Evolutionary conservation across 805 yeast species (phyloP).

Genomic region (Candida oleophila): DNA sequence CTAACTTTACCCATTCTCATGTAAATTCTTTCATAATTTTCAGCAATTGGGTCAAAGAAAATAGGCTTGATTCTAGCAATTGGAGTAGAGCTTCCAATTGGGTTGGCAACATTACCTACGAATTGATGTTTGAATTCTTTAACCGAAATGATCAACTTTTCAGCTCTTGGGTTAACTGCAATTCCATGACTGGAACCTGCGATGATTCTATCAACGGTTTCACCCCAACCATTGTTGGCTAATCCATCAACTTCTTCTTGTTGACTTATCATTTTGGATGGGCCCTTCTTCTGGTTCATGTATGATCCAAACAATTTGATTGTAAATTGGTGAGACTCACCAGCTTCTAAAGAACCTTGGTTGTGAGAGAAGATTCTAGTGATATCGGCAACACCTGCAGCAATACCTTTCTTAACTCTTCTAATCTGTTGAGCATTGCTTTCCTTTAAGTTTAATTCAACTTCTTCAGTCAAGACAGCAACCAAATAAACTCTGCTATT

Average conservation of each 20-base stretch:
- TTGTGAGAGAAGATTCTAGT: slow-evolving; percentile 71
- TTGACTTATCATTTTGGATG: slow-evolving; percentile 16
- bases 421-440: slow-evolving; percentile 28
- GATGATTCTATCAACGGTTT: slow-evolving; percentile 72
- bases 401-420: slow-evolving; percentile 71
- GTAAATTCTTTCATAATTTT: slow-evolving; percentile 59
- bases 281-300: slow-evolving; percentile 41
- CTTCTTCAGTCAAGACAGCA: slow-evolving; percentile 70
- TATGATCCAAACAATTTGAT: slow-evolving; percentile 73
- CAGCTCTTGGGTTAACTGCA: slow-evolving; percentile 81
- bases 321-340: slow-evolving; percentile 68
- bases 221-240: slow-evolving; percentile 84
- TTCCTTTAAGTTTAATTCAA: slow-evolving; percentile 43
- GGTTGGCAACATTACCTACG: slow-evolving; percentile 14
- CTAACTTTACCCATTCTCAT: slow-evolving; percentile 53
- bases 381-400: slow-evolving; percentile 86
- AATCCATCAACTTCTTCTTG: slow-evolving; percentile 12
- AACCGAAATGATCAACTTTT: slow-evolving; percentile 62
- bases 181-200: slow-evolving; percentile 73
- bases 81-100: slow-evolving; percentile 44
- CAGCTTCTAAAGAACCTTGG: slow-evolving; percentile 56
- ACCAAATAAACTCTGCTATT: slow-evolving; percentile 70
- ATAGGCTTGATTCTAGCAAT: slow-evolving; percentile 65
- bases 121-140: slow-evolving; percentile 66
- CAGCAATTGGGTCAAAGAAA: slow-evolving; percentile 61